These are phyloP conservation scores for Tetrastigma voinierianum DNA, from an alignment of 164 flowering plant genomes.

Conservation along the genomic window DNA sequence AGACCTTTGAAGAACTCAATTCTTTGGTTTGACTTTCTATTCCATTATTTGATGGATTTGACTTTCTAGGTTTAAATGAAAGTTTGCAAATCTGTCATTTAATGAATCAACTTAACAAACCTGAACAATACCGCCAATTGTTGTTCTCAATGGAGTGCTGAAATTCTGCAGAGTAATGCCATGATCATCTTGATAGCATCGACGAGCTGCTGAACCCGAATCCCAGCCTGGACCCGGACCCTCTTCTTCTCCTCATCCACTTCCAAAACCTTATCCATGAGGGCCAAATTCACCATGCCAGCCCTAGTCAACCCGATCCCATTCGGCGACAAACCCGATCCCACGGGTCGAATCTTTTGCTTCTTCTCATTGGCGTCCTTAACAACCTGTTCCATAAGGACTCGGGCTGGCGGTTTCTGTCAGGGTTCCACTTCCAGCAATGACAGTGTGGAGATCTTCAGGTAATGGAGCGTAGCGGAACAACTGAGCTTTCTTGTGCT, in stretches of 20 bases:
- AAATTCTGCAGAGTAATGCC: constrained; percentile 94
- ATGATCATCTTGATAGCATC: constrained; percentile 79
- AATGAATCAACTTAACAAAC: constrained; percentile 26
- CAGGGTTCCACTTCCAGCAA: constrained; percentile 99
- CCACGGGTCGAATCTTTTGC: constrained; percentile 81
- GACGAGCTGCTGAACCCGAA: constrained; percentile 85
- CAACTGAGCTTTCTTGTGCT: constrained; percentile 86
- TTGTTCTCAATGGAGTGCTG: constrained; percentile 97
- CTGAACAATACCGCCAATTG: constrained; percentile 98
- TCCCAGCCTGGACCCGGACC: constrained; percentile 88
- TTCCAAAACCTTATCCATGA: constrained; percentile 87
- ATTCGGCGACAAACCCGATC: constrained; percentile 92
- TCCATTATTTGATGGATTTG: too few species aligned
- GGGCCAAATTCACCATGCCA: constrained; percentile 93
- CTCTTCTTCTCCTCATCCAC: constrained; percentile 78
- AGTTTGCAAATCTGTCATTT: background rate
- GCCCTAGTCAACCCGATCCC: constrained; percentile 83
- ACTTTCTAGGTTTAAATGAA: too few species aligned
- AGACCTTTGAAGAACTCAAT: too few species aligned
- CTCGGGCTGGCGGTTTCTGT: constrained; percentile 93
- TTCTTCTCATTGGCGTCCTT: constrained; percentile 50
- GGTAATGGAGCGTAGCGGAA: constrained; percentile 94
- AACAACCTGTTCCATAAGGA: constrained; percentile 56
- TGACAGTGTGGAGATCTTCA: constrained; percentile 89
- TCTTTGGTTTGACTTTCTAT: too few species aligned